Base-by-base conservation (phyloP, 257 asterid genomes). In the Capsicum chinense region DNA sequence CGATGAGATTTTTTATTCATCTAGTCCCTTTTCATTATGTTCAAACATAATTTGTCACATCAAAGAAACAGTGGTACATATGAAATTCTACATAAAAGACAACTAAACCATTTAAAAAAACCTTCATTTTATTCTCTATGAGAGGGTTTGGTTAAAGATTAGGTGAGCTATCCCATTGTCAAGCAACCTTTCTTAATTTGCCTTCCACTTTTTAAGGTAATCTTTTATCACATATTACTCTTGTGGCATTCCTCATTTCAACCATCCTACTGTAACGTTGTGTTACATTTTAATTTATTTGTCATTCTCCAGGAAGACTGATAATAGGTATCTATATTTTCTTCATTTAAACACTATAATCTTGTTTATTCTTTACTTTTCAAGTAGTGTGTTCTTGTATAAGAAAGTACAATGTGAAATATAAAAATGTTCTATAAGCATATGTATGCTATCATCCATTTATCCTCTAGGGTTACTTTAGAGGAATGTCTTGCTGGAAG, bases 241-340 rank as follows among this genome's bases (percentile, higher is more conserved):
- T n/a, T n/a, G n/a, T n/a, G n/a, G n/a, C 7, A 67, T 5, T 35
- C 50, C 50, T 67, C 10, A 35, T 33, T 13, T 66, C 73, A 12
- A 14, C 50, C 11, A 37, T 5, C 19, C 50, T 13, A 13, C 48
- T 12, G 35, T 2, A 67, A 67, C 39, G 6, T 35, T 62, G 47
- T 2, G 47, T 64, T 64, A 64, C 26, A 33, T 35, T 19, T 67
- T 50, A n/a, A 35, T 37, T 35, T 13, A 35, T 17, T 5, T 63
- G 73, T 66, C 44, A 66, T 66, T 66, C 73, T 66, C 73, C 47
- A 11, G 14, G 69, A 66, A 66, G 48, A 33, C 74, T 14, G 48
- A 66, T 37, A n/a, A 37, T 13, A 66, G 15, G 48, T 35, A 66
- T 66, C 71, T 33, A 66, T 33, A 35, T 35, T 33, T 66, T 66